Evolutionary conservation across 805 yeast species (phyloP).

Genomic region (Saccharomycopsis lassenensis): DNA sequence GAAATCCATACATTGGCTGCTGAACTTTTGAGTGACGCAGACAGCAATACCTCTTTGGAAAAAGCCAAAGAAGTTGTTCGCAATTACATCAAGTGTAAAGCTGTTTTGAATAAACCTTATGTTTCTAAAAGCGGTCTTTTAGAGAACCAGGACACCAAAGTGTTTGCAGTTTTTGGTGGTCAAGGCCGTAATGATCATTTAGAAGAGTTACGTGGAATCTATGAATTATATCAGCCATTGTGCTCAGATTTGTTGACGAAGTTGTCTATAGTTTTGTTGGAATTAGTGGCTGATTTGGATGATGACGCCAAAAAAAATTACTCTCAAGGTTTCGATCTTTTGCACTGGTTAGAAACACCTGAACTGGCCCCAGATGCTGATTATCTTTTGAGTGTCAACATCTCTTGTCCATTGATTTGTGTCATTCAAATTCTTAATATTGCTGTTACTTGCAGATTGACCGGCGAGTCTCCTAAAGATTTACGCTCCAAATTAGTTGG

Average conservation of each 20-base stretch:
- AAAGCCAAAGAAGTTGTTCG: slow-evolving; percentile 70
- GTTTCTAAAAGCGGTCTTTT: slow-evolving; percentile 48
- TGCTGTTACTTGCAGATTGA: slow-evolving; percentile 72
- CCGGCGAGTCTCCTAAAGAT: slow-evolving; percentile 87
- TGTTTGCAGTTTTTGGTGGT: slow-evolving; percentile 92
- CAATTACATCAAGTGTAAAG: slow-evolving; percentile 60
- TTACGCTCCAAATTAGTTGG: slow-evolving; percentile 59
- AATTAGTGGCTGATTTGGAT: slow-evolving; percentile 58
- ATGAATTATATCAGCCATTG: slow-evolving; percentile 65
- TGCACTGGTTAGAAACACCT: slow-evolving; percentile 78
- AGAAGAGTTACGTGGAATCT: slow-evolving; percentile 85
- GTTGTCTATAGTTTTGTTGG: slow-evolving; percentile 57
- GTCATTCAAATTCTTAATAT: slow-evolving; percentile 91
- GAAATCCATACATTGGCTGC: slow-evolving; percentile 91
- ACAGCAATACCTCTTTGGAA: slow-evolving; percentile 43
- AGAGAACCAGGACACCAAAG: slow-evolving; percentile 42
- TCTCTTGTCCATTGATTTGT: slow-evolving; percentile 95
- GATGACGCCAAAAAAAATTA: slow-evolving; percentile 76
- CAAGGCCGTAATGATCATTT: slow-evolving; percentile 99
- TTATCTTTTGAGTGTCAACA: slow-evolving; percentile 82
- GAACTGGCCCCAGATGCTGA: slow-evolving; percentile 84
- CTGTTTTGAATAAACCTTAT: slow-evolving; percentile 38
- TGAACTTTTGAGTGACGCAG: slow-evolving; percentile 42
- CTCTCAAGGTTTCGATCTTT: slow-evolving; percentile 86
- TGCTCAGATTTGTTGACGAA: slow-evolving; percentile 59